Conservation (phyloP, 1,284 basidiomycete genomes). For the Cystobasidium slooffiae region DNA sequence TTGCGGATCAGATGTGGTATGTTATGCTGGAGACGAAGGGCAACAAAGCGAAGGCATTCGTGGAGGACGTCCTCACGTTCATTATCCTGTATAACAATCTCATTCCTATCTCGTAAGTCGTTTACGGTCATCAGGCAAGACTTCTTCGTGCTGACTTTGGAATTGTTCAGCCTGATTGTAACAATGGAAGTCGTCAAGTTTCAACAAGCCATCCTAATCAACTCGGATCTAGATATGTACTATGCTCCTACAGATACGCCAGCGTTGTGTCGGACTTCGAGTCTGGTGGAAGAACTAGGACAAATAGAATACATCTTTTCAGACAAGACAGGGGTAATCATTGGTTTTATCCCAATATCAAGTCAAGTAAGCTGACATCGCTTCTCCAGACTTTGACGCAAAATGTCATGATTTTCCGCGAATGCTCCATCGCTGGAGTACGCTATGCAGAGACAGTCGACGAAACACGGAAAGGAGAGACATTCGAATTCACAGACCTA, state of each 20-base stretch:
- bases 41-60: slow-evolving; percentile 65
- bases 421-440: slow-evolving; percentile 84
- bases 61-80: slow-evolving; percentile 90
- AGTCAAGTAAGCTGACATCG: neutral
- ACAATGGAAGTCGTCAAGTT: slow-evolving; percentile 99
- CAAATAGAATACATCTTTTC: slow-evolving; percentile 99
- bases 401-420: slow-evolving; percentile 96
- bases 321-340: slow-evolving; percentile 81
- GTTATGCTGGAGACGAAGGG: slow-evolving; percentile 60
- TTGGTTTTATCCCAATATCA: neutral
- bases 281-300: slow-evolving; percentile 95
- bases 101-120: slow-evolving; percentile 83
- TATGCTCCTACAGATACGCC: slow-evolving; percentile 92
- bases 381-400: slow-evolving; percentile 74
- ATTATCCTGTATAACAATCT: slow-evolving; percentile 99
- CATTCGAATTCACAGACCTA: slow-evolving; percentile 56
- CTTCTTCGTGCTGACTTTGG: neutral
- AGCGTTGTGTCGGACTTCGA: slow-evolving; percentile 93
- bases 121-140: too few relatives aligned
- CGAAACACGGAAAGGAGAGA: slow-evolving; percentile 72
- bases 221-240: slow-evolving; percentile 80
- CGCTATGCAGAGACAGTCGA: slow-evolving; percentile 88
- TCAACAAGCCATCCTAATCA: slow-evolving; percentile 95
- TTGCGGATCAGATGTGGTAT: slow-evolving; percentile 53
- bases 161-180: slow-evolving; percentile 72